Evolutionary conservation across 139 green algal genomes (phyloP).

Genomic region (Tetradesmus obliquus): DNA sequence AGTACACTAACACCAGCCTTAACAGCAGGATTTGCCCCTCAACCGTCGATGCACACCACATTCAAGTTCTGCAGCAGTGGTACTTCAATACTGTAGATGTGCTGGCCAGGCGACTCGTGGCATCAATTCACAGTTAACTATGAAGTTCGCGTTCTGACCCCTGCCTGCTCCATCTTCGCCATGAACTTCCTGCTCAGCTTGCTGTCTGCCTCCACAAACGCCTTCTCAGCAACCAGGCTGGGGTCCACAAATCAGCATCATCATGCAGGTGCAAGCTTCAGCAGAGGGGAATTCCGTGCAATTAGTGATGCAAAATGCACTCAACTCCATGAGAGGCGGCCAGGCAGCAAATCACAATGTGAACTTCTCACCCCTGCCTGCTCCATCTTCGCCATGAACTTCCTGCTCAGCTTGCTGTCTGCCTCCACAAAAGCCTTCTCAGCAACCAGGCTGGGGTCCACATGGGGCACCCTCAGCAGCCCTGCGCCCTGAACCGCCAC

Average conservation of each 20-base stretch:
- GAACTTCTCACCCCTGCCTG: constrained; percentile 20
- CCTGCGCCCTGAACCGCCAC: constrained; percentile 20
- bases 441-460: constrained; percentile 19
- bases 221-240: constrained; percentile 17
- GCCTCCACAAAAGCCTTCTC: constrained; percentile 12
- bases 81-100: not conserved
- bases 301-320: no score
- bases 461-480: constrained; percentile 10
- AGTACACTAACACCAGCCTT: no score
- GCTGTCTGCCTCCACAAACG: not conserved
- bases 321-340: no score
- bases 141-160: not conserved
- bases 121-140: no score
- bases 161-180: not conserved
- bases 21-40: no score
- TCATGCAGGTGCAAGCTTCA: no score
- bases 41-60: not conserved
- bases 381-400: constrained; percentile 8
- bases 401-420: not conserved
- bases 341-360: not conserved
- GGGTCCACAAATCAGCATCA: not conserved
- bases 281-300: no score
- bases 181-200: constrained; percentile 6
- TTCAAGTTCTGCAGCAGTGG: not conserved
- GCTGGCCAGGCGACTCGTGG: no score